Conservation (phyloP, 495 filamentous ascomycete species). For the Filosporella fistucella region DNA sequence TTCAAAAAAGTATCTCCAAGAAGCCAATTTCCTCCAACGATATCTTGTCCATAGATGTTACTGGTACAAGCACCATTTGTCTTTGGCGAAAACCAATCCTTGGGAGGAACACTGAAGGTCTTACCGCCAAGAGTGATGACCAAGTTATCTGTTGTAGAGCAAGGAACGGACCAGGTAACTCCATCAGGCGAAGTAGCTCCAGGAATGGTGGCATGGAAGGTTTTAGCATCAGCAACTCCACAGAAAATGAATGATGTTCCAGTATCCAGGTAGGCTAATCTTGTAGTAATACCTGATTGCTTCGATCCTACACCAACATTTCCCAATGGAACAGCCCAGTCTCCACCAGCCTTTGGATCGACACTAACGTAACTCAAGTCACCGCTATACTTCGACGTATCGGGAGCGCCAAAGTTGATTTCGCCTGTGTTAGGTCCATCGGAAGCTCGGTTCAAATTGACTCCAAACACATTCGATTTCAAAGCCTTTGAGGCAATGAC, state of each 20-base stretch:
- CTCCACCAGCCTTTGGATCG: slow-evolving; percentile 27
- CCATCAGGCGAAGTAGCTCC: slow-evolving; percentile 38
- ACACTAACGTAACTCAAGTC: slow-evolving; percentile 52
- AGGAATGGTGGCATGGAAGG: slow-evolving; percentile 61
- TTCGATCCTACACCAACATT: slow-evolving; percentile 56
- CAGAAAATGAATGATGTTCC: slow-evolving; percentile 74
- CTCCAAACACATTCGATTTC: slow-evolving; percentile 58
- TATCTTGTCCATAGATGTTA: slow-evolving; percentile 53
- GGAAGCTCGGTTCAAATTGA: slow-evolving; percentile 58
- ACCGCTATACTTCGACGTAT: slow-evolving; percentile 60
- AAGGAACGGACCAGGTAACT: slow-evolving; percentile 65
- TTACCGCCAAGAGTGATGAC: slow-evolving; percentile 50
- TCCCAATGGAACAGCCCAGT: slow-evolving; percentile 68
- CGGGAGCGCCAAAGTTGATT: slow-evolving; percentile 68
- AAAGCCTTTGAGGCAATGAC: slow-evolving; percentile 55
- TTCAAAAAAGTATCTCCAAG: slow-evolving; percentile 82
- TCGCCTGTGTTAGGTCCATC: slow-evolving; percentile 68
- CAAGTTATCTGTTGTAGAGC: slow-evolving; percentile 50
- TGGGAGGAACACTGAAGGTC: slow-evolving; percentile 58
- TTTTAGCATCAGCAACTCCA: slow-evolving; percentile 57
- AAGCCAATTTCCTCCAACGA: slow-evolving; percentile 52
- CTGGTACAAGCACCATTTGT: slow-evolving; percentile 51
- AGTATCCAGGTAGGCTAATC: slow-evolving; percentile 70
- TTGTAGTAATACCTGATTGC: slow-evolving; percentile 40
- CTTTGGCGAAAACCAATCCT: slow-evolving; percentile 61